phyloP scores from a whole-genome alignment of 75 land plant genomes.

The Cupressus sempervirens region DNA sequence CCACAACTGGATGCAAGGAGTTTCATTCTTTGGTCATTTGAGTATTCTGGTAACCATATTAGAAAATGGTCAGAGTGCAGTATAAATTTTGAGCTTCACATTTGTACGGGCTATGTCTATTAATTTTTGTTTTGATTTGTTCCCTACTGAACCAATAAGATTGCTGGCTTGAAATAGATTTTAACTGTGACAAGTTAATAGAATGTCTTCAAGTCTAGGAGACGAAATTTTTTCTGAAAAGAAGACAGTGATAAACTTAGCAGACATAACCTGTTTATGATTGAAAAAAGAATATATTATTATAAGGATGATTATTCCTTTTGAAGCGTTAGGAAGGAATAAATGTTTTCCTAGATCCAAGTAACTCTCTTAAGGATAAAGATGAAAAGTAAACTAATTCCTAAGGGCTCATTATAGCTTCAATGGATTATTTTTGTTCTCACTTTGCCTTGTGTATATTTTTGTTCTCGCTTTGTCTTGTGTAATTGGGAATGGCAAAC shows the following conservation, averaged over 20 bases:
- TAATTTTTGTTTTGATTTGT: no score
- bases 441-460: no score
- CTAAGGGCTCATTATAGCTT: not conserved
- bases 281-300: no score
- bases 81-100: not conserved
- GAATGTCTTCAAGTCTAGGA: not conserved
- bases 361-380: no score
- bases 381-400: not conserved
- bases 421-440: not conserved
- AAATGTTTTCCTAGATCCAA: not conserved
- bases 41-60: not conserved
- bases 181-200: not conserved
- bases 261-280: not conserved
- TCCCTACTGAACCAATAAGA: not conserved
- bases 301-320: not conserved
- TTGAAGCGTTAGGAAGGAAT: no score
- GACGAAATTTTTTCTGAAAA: not conserved
- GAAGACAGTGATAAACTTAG: not conserved
- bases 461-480: not conserved
- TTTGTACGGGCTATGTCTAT: not conserved
- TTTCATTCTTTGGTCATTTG: not conserved
- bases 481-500: not conserved
- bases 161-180: not conserved
- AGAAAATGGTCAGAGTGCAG: not conserved
- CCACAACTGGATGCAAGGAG: not conserved